phyloP scores from a whole-genome alignment of 768 basidiomycete genomes.

The Mycena galopus region DNA sequence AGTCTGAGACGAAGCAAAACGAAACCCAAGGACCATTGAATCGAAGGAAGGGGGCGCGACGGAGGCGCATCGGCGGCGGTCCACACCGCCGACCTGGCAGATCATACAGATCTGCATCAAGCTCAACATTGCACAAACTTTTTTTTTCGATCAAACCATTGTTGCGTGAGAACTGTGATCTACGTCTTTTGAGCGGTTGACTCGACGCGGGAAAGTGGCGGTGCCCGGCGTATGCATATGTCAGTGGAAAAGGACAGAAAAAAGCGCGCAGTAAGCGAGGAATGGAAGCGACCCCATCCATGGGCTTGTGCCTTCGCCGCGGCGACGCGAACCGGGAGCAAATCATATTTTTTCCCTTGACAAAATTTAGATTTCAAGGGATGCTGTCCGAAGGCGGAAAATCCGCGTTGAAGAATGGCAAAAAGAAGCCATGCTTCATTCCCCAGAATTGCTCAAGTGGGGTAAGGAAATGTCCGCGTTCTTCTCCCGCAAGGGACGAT shows the following conservation, averaged over 20 bases:
- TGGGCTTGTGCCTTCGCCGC: conserved; percentile 1
- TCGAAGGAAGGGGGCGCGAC: background rate
- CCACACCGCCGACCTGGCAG: background rate
- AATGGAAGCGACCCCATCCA: conserved; percentile 17
- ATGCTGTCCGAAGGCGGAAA: background rate
- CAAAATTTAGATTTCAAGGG: background rate
- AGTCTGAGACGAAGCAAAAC: background rate
- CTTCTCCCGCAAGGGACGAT: background rate
- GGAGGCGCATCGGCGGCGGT: conserved; percentile 14
- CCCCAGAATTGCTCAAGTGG: background rate
- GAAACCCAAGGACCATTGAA: background rate
- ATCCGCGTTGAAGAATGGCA: background rate
- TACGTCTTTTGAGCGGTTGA: conserved; percentile 11
- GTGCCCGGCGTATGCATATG: background rate
- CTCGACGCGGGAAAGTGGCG: conserved; percentile 29
- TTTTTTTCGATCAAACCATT: conserved; percentile 15
- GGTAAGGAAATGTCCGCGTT: background rate
- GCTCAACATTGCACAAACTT: background rate
- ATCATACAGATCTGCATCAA: background rate
- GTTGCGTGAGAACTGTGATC: conserved; percentile 30
- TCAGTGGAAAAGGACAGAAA: background rate
- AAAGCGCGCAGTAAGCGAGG: background rate
- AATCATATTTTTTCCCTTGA: background rate
- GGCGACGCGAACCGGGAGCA: conserved; percentile 5
- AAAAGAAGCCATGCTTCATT: background rate